Percentiles rank a stretch among this genome's conserved stretches.
phyloP scores from a whole-genome alignment of 2,329 filamentous ascomycete species.

The Cercospora sp. region DNA sequence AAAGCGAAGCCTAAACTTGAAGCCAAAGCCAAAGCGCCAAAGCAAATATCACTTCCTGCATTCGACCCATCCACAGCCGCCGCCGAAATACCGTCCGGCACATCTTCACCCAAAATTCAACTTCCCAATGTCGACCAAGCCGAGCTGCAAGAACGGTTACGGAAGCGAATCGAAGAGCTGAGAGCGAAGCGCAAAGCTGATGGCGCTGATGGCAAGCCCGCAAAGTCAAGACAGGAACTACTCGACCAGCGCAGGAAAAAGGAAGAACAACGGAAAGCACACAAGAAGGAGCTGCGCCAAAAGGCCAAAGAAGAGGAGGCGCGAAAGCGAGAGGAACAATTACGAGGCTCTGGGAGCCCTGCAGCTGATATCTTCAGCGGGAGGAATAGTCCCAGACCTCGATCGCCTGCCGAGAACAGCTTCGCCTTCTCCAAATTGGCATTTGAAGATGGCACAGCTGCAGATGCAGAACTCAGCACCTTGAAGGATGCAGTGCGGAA shows the following conservation, averaged over 20 bases:
- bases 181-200: constrained; percentile 86
- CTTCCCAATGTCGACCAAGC: constrained; percentile 66
- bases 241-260: constrained; percentile 87
- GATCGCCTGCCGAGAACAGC: constrained; percentile 53
- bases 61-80: constrained; percentile 19
- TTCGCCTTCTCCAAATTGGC: constrained; percentile 91
- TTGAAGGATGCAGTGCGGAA: constrained; percentile 66
- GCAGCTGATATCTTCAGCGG: constrained; percentile 48
- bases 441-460: constrained; percentile 79
- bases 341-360: constrained; percentile 60
- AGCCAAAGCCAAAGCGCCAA: constrained; percentile 35
- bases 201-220: constrained; percentile 75
- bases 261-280: constrained; percentile 78
- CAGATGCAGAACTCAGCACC: constrained; percentile 67
- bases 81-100: constrained; percentile 28
- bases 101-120: constrained; percentile 39
- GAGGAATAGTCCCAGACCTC: constrained; percentile 49
- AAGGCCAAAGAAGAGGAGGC: constrained; percentile 80
- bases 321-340: constrained; percentile 54
- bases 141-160: constrained; percentile 73
- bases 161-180: constrained; percentile 79
- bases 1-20: constrained; percentile 20
- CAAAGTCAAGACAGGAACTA: constrained; percentile 84
- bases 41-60: constrained; percentile 28
- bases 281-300: constrained; percentile 81